Percentiles rank a stretch among this genome's conserved stretches.
phyloP scores from a whole-genome alignment of 176 grass and related monocot species.

The Ampelocalamus luodianensis region DNA sequence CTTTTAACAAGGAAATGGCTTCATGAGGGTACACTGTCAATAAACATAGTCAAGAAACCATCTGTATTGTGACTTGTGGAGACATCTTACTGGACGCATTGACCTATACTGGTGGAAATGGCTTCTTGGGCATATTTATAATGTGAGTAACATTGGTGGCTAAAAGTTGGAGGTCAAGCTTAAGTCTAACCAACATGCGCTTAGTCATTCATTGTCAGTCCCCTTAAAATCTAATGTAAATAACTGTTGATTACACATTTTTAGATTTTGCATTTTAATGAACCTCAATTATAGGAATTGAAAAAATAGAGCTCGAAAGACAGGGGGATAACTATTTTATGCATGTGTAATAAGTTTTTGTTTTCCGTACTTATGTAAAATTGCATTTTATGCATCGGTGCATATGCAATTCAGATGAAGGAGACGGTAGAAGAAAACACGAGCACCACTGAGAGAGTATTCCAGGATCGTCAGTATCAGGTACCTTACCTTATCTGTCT shows the following conservation, averaged over 20 bases:
- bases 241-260: not conserved
- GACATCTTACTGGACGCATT: not conserved
- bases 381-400: too few relatives aligned
- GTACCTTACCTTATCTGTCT: too few relatives aligned
- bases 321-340: constrained; percentile 39
- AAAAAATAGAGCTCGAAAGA: constrained; percentile 23
- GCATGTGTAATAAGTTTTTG: not conserved
- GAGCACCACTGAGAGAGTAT: too few relatives aligned
- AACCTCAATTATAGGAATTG: not conserved
- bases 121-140: constrained; percentile 16
- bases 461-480: too few relatives aligned
- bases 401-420: too few relatives aligned
- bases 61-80: not conserved
- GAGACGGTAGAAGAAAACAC: too few relatives aligned
- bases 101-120: too few relatives aligned
- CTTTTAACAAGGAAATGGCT: constrained; percentile 18
- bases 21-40: not conserved
- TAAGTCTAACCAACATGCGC: constrained; percentile 3
- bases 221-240: constrained; percentile 6
- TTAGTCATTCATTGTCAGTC: not conserved
- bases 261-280: constrained; percentile 14
- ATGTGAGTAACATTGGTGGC: constrained; percentile 3
- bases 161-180: not conserved
- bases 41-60: not conserved
- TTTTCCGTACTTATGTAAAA: not conserved